Conservation (phyloP, 805 yeast species). For the Danielia reshetovae region DNA sequence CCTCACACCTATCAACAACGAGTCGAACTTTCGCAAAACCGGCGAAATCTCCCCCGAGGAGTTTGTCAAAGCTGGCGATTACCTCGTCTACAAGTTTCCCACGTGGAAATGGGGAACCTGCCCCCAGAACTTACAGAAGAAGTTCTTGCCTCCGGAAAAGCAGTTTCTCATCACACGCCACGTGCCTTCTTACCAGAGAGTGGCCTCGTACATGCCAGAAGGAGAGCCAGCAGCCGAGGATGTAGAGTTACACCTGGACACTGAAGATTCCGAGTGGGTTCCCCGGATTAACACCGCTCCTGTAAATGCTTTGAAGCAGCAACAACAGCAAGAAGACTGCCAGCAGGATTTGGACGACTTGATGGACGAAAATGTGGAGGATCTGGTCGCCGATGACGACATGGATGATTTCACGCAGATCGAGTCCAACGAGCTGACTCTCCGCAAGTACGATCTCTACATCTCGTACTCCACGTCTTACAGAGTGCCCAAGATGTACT, state of each 20-base stretch:
- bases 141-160: conserved; percentile 80
- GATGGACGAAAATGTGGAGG: conserved; percentile 40
- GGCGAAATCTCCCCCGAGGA: conserved; percentile 97
- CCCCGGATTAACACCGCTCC: conserved; percentile 4
- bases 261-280: conserved; percentile 12
- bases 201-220: conserved; percentile 46
- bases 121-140: conserved; percentile 40
- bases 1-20: conserved; percentile 83
- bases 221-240: conserved; percentile 33
- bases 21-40: conserved; percentile 77
- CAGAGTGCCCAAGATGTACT: conserved; percentile 90
- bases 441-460: conserved; percentile 78
- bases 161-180: conserved; percentile 85
- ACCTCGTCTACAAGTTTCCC: conserved; percentile 84
- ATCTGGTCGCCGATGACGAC: conserved; percentile 22
- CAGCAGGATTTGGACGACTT: conserved; percentile 42
- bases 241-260: conserved; percentile 3
- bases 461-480: conserved; percentile 93
- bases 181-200: conserved; percentile 82
- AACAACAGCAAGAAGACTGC: conserved; percentile 1
- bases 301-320: conserved; percentile 1
- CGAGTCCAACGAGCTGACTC: conserved; percentile 30
- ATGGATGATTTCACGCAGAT: conserved; percentile 32
- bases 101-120: conserved; percentile 84
- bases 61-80: conserved; percentile 92